Conservation (phyloP, 768 basidiomycete genomes). For the Suillus alpinus region DNA sequence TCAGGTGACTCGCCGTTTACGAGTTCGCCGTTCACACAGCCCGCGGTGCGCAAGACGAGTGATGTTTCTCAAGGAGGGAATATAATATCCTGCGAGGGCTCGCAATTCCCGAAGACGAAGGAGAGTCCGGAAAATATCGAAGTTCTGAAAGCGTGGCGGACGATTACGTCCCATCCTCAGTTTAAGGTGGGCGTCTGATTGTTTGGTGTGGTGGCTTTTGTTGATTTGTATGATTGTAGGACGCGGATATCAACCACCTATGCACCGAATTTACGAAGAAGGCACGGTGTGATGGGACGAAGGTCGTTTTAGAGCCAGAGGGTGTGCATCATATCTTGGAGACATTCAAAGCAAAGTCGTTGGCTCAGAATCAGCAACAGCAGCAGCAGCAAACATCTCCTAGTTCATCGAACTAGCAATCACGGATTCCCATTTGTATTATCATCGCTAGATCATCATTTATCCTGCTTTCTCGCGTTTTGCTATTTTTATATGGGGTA, state of each 20-base stretch:
- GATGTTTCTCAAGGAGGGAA: constrained; percentile 41
- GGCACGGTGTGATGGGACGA: constrained; percentile 81
- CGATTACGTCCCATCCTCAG: constrained; percentile 68
- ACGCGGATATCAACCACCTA: constrained; percentile 74
- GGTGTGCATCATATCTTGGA: constrained; percentile 44
- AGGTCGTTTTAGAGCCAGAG: constrained; percentile 67
- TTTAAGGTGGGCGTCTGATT: constrained; percentile 57
- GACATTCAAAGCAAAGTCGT: constrained; percentile 31
- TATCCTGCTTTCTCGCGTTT: not conserved
- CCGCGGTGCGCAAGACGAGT: constrained; percentile 39
- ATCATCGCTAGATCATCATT: not conserved
- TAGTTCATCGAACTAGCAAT: not conserved
- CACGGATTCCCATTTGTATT: not conserved
- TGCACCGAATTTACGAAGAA: constrained; percentile 79
- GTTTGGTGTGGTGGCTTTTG: not conserved
- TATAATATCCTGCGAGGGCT: constrained; percentile 64
- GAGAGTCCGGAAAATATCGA: constrained; percentile 74
- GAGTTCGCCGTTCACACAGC: constrained; percentile 23
- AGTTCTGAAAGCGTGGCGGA: constrained; percentile 76
- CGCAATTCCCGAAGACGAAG: constrained; percentile 65
- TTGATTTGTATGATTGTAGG: constrained; percentile 37
- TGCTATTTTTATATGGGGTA: not conserved
- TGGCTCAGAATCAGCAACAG: constrained; percentile 10
- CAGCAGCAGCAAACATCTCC: not conserved
- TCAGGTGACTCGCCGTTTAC: constrained; percentile 63